Conservation (phyloP, 345 rosid species). For the Turnera subulata region DNA sequence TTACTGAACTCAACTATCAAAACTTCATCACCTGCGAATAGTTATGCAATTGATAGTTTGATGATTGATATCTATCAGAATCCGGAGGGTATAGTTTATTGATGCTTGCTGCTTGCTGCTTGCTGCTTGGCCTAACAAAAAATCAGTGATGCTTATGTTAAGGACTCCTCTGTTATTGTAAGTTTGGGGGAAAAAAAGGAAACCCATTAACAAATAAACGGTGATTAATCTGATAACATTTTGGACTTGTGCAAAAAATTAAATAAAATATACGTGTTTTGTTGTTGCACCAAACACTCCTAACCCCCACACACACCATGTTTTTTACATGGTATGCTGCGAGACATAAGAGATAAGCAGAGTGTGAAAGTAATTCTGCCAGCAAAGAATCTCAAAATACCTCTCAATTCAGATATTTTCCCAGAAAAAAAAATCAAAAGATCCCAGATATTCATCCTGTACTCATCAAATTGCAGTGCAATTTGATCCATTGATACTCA, state of each 20-base stretch:
- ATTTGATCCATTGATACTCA: conserved; percentile 66
- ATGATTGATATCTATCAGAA: too few relatives aligned
- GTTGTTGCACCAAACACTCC: neutral
- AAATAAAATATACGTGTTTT: neutral
- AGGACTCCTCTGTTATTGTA: too few relatives aligned
- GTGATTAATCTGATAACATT: too few relatives aligned
- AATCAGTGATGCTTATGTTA: too few relatives aligned
- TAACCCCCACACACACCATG: neutral
- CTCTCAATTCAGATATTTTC: neutral
- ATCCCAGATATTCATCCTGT: conserved; percentile 4
- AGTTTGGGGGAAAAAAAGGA: too few relatives aligned
- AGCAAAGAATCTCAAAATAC: conserved; percentile 28
- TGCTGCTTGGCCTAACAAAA: too few relatives aligned
- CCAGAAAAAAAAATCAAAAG: too few relatives aligned
- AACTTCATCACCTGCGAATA: neutral
- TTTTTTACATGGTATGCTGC: neutral
- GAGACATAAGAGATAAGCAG: conserved; percentile 35
- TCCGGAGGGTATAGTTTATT: too few relatives aligned
- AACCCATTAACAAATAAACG: too few relatives aligned
- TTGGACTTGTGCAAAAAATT: too few relatives aligned
- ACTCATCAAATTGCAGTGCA: conserved; percentile 13
- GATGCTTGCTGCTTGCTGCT: too few relatives aligned
- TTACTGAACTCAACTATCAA: neutral
- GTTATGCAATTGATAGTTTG: too few relatives aligned
- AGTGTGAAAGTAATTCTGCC: conserved; percentile 62